A percentile compares a stretch with the other conserved stretches of the same genome.
Conservation (phyloP, 2,329 filamentous ascomycete species). For the Chaetomiaceae sp. region DNA sequence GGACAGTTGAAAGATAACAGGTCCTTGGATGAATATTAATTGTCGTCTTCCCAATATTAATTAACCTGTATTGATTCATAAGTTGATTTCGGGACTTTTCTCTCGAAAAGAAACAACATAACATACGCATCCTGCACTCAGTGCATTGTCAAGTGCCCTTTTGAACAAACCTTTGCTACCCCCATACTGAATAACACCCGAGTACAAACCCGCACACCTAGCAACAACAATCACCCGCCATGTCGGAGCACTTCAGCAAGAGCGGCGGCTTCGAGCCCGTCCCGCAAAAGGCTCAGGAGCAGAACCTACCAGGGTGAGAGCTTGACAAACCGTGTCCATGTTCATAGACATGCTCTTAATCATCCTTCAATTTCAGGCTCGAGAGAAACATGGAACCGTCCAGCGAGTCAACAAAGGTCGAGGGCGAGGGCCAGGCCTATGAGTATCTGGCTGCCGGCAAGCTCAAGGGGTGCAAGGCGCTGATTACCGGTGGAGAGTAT, state of each 20-base stretch:
- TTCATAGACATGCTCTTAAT: neutral
- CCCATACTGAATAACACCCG: no score
- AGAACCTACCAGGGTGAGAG: slow-evolving; percentile 33
- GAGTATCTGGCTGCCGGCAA: slow-evolving; percentile 44
- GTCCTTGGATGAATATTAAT: no score
- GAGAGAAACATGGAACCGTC: slow-evolving; percentile 37
- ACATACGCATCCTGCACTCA: no score
- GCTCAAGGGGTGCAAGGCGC: slow-evolving; percentile 44
- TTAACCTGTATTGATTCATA: no score
- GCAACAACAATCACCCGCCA: neutral
- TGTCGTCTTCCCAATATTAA: no score
- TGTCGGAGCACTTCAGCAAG: slow-evolving; percentile 14
- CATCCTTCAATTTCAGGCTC: slow-evolving; percentile 19
- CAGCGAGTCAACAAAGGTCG: slow-evolving; percentile 38
- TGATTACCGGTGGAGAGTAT: slow-evolving; percentile 54
- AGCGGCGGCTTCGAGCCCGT: slow-evolving; percentile 34
- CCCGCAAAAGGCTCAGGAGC: slow-evolving; percentile 31
- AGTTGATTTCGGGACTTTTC: no score
- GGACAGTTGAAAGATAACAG: no score
- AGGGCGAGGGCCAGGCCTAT: slow-evolving; percentile 34
- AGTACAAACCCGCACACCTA: no score
- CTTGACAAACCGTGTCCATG: neutral
- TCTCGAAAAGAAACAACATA: no score
- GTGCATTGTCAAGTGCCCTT: no score
- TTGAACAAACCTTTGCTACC: no score